Evolutionary conservation across 805 yeast species (phyloP).

Genomic region (Komagataella populi): DNA sequence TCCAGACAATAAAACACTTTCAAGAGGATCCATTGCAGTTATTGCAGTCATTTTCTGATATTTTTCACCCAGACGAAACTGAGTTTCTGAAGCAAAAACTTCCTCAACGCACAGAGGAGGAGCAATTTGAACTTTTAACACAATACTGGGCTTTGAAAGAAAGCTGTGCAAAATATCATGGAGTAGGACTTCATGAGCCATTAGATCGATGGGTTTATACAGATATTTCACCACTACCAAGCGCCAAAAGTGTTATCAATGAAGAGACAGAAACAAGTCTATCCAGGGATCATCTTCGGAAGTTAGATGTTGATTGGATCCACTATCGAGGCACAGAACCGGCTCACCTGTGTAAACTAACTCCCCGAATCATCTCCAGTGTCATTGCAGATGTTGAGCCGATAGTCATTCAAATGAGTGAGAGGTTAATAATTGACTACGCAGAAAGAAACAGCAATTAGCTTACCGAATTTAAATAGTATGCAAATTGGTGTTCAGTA

Average conservation of each 20-base stretch:
- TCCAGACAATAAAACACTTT: slow-evolving; percentile 12
- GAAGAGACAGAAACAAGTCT: not conserved
- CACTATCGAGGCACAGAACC: not conserved
- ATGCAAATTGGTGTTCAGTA: not conserved
- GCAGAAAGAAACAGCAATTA: not conserved
- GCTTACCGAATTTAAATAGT: not conserved
- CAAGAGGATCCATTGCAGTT: slow-evolving; percentile 14
- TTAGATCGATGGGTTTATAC: slow-evolving; percentile 6
- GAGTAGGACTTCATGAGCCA: slow-evolving; percentile 35
- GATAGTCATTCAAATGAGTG: not conserved
- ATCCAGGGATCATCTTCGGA: not conserved
- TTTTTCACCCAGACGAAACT: slow-evolving; percentile 14
- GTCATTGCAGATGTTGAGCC: not conserved
- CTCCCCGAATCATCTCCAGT: not conserved
- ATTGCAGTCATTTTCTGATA: slow-evolving; percentile 12
- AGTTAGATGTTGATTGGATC: not conserved
- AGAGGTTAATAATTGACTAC: not conserved
- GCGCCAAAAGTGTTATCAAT: not conserved
- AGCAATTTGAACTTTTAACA: slow-evolving; percentile 26
- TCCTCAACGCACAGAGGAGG: not conserved
- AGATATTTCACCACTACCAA: not conserved
- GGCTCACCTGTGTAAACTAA: not conserved
- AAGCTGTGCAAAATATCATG: slow-evolving; percentile 53
- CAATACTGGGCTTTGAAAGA: slow-evolving; percentile 75
- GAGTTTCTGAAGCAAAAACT: slow-evolving; percentile 12